phyloP scores from a whole-genome alignment of 495 filamentous ascomycete species.

The Neurospora sublineolata region DNA sequence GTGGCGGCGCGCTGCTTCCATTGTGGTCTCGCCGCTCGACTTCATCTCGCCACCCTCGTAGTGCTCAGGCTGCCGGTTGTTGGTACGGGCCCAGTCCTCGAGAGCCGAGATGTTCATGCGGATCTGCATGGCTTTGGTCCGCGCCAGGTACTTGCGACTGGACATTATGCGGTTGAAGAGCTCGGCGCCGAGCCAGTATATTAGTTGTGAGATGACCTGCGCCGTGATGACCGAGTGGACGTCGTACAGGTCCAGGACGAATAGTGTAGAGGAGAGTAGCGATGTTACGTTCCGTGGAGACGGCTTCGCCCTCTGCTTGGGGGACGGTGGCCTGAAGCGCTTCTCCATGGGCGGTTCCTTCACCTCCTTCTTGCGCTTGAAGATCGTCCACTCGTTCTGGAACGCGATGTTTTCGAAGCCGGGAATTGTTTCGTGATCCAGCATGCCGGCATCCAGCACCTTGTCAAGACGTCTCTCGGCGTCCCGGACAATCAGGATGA shows the following conservation, averaged over 20 bases:
- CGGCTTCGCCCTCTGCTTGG: slow-evolving; percentile 79
- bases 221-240: slow-evolving; percentile 94
- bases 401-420: slow-evolving; percentile 94
- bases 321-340: slow-evolving; percentile 87
- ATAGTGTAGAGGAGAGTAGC: slow-evolving; percentile 87
- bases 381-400: slow-evolving; percentile 95
- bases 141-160: slow-evolving; percentile 84
- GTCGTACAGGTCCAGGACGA: slow-evolving; percentile 95
- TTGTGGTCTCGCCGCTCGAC: slow-evolving; percentile 73
- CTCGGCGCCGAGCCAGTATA: slow-evolving; percentile 95
- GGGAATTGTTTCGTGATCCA: slow-evolving; percentile 97
- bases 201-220: slow-evolving; percentile 82
- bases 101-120: slow-evolving; percentile 94
- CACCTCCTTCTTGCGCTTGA: slow-evolving; percentile 76
- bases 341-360: slow-evolving; percentile 85
- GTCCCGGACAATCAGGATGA: slow-evolving; percentile 94
- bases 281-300: slow-evolving; percentile 96
- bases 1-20: slow-evolving; percentile 73
- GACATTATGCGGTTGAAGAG: slow-evolving; percentile 98
- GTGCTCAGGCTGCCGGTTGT: slow-evolving; percentile 90
- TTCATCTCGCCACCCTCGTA: slow-evolving; percentile 85
- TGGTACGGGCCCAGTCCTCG: slow-evolving; percentile 90
- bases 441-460: slow-evolving; percentile 80
- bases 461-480: slow-evolving; percentile 97
- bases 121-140: slow-evolving; percentile 99